These are phyloP conservation scores for Gossypium ekmanianum DNA, from an alignment of 345 rosid species.

Conservation along the genomic window DNA sequence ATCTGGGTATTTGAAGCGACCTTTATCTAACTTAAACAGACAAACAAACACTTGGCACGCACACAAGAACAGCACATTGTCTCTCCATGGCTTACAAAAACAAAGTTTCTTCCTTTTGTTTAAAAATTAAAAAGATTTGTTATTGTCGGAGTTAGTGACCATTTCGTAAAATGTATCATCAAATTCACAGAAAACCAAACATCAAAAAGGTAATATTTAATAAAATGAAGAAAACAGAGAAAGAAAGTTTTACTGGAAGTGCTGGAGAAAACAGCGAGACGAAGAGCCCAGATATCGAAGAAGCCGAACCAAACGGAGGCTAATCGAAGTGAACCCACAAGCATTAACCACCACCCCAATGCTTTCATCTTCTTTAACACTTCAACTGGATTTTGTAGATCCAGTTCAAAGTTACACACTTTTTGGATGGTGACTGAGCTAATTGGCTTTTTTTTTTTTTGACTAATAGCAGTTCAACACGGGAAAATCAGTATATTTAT, in stretches of 20 bases:
- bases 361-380: not conserved
- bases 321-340: not conserved
- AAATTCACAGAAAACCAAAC: not conserved
- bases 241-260: not conserved
- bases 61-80: conserved; percentile 10
- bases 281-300: conserved; percentile 3
- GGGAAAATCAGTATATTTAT: too few relatives aligned
- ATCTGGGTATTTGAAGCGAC: conserved; percentile 3
- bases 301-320: conserved; percentile 4
- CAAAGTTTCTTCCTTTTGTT: not conserved
- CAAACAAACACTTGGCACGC: conserved; percentile 11
- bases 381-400: too few relatives aligned
- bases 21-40: not conserved
- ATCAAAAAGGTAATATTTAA: not conserved
- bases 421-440: too few relatives aligned
- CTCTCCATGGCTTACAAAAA: conserved; percentile 1
- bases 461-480: too few relatives aligned
- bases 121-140: conserved; percentile 8
- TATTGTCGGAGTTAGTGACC: not conserved
- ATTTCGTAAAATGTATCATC: not conserved
- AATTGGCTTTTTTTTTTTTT: too few relatives aligned
- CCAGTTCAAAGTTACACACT: too few relatives aligned
- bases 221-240: too few relatives aligned
- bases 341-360: conserved; percentile 1
- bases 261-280: not conserved